A percentile compares a stretch with the other conserved stretches of the same genome.
These are phyloP conservation scores for Xerocomus spinulosus DNA, from an alignment of 768 basidiomycete genomes.

Conservation along the genomic window DNA sequence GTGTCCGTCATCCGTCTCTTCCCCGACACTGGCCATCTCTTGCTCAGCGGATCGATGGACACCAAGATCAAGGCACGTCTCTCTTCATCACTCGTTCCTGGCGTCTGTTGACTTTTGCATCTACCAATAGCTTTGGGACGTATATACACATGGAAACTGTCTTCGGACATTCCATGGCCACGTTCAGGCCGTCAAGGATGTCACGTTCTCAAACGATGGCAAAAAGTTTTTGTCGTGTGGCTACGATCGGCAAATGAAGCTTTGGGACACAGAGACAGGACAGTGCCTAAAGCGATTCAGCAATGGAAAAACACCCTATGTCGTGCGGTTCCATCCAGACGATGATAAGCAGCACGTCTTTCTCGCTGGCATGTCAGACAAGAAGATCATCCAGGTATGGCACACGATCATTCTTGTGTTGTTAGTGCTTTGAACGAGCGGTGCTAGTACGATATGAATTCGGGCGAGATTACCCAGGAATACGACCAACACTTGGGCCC, in stretches of 20 bases:
- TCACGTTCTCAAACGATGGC: conserved; percentile 94
- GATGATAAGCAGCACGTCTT: conserved; percentile 94
- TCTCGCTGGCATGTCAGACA: conserved; percentile 97
- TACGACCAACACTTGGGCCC: conserved; percentile 99
- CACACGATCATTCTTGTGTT: neutral
- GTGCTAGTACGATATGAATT: conserved; percentile 86
- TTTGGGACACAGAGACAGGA: conserved; percentile 99
- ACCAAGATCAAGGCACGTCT: conserved; percentile 90
- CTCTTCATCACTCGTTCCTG: neutral
- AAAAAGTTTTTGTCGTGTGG: conserved; percentile 84
- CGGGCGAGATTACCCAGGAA: conserved; percentile 94
- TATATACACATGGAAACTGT: conserved; percentile 95
- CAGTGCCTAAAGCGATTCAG: conserved; percentile 96
- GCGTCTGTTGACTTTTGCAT: conserved; percentile 6
- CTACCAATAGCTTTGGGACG: conserved; percentile 98
- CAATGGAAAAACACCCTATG: conserved; percentile 97
- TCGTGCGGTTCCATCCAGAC: conserved; percentile 93
- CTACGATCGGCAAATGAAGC: conserved; percentile 96
- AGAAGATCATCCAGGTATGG: conserved; percentile 94
- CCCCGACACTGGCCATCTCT: conserved; percentile 87
- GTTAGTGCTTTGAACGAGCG: neutral
- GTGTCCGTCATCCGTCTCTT: conserved; percentile 93
- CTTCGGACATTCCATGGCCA: conserved; percentile 97
- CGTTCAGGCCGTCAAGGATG: conserved; percentile 92
- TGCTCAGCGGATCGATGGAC: conserved; percentile 96